Base-by-base conservation (phyloP, 805 yeast genomes). In the Brettanomyces naardenensis region DNA sequence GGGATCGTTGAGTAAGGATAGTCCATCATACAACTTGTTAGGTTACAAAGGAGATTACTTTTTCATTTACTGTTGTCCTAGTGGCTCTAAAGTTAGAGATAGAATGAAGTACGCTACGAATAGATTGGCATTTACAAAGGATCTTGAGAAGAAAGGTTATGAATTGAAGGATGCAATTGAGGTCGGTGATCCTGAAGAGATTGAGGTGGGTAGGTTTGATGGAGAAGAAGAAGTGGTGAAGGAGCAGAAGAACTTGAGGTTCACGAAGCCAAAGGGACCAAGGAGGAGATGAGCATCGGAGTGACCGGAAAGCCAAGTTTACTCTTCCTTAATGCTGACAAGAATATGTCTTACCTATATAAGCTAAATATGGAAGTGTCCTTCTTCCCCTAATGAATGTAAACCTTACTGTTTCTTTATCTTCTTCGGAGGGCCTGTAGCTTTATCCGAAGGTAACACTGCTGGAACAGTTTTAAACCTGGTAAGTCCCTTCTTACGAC, bases 101-200 rank as follows among this genome's bases (percentile, higher is more conserved):
- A 73, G 97, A 50, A 90, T 90, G 97, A 58, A 88, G 36, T 87
- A 88, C 53, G 97, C 98, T 1, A 74, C 95, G 3, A 81, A 80
- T 44, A 81, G 78, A 53, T 69, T 67, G 37, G 82, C 80, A 6
- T 68, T 82, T 38, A 58, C 78, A 25, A 67, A 65, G 33, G 66
- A 71, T 41, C 62, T 83, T 52, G 65, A 69, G 42, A 40, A 52
- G 6, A 61, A 60, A 31, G 54, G 53, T 1, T 47, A 68, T 26
- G 52, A 55, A 7, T 56, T 79, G 19, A 66, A 66, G 26, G 72
- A 72, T 36, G 56, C 67, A 10, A 53, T 82, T 18, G 92, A 83
- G 55, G 77, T 79, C 38, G 92, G 92, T 9, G 90, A 83, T 53
- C 62, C 82, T 14, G 71, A 67, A 33, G 94, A 83, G 48, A 55